A percentile compares a stretch with the other conserved stretches of the same genome.
These are phyloP conservation scores for Parachaetomium inaequale DNA, from an alignment of 495 filamentous ascomycete species.

Conservation along the genomic window DNA sequence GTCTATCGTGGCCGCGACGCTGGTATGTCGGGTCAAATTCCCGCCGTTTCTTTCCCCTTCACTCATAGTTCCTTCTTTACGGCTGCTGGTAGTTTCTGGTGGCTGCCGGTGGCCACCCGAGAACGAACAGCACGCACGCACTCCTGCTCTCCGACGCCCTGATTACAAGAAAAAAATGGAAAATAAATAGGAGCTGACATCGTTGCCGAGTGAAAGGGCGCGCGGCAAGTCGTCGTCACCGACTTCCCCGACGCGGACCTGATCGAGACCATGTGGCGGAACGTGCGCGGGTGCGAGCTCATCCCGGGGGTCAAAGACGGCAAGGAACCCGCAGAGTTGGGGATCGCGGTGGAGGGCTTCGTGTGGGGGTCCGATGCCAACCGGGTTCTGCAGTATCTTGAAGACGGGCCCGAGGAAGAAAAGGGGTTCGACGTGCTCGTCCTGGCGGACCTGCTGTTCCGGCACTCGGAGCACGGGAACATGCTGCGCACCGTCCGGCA, in stretches of 20 bases:
- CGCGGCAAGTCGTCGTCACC: slow-evolving; percentile 68
- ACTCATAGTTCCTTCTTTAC: too few species aligned
- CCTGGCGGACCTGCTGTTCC: slow-evolving; percentile 84
- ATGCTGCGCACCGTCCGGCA: slow-evolving; percentile 65
- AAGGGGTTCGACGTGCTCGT: slow-evolving; percentile 73
- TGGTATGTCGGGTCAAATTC: too few species aligned
- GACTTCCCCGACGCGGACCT: slow-evolving; percentile 85
- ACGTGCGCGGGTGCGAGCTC: slow-evolving; percentile 47
- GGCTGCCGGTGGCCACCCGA: too few species aligned
- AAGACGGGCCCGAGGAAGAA: slow-evolving; percentile 8
- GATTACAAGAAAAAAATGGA: too few species aligned
- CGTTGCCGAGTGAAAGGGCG: too few species aligned
- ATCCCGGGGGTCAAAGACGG: neutral
- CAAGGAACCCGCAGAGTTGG: slow-evolving; percentile 18
- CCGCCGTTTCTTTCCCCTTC: too few species aligned
- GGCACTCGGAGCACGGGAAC: slow-evolving; percentile 76
- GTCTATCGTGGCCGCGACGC: slow-evolving; percentile 67
- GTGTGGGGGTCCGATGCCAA: slow-evolving; percentile 68
- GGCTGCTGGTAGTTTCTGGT: too few species aligned
- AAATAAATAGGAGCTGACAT: too few species aligned
- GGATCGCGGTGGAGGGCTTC: slow-evolving; percentile 59
- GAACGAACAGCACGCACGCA: too few species aligned
- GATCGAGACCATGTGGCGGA: slow-evolving; percentile 67
- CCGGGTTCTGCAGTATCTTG: slow-evolving; percentile 50
- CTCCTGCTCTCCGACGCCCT: too few species aligned